Conservation (phyloP, 306 rosid species). For the Prunus kanzakura region DNA sequence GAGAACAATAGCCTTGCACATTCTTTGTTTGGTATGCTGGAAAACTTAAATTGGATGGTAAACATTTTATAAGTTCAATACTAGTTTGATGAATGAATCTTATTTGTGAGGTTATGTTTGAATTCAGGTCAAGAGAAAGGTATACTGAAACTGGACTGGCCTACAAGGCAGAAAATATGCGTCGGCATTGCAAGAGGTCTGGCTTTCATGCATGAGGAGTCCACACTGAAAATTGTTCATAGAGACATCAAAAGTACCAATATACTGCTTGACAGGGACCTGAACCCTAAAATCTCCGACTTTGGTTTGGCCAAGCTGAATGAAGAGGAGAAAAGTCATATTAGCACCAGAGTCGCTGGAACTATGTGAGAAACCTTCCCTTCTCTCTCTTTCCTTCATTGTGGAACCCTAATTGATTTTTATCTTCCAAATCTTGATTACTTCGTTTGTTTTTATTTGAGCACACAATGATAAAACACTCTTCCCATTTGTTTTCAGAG, state of each 20-base stretch:
- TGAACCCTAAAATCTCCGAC: conserved; percentile 66
- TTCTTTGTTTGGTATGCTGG: conserved; percentile 14
- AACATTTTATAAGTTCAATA: neutral
- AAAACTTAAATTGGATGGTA: neutral
- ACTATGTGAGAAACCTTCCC: neutral
- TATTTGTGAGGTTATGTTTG: neutral
- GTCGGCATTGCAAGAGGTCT: conserved; percentile 62
- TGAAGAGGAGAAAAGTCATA: conserved; percentile 56
- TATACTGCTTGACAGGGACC: conserved; percentile 46
- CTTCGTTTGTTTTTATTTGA: neutral
- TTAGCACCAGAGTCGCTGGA: conserved; percentile 38
- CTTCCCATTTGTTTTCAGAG: conserved; percentile 35
- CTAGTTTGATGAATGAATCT: neutral
- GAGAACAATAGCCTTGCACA: conserved; percentile 23
- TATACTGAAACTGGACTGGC: conserved; percentile 2
- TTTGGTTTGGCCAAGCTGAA: conserved; percentile 71
- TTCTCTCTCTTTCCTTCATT: neutral
- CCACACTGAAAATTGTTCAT: conserved; percentile 56
- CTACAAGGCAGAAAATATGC: conserved; percentile 53
- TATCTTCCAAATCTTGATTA: too few species aligned
- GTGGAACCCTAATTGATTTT: neutral
- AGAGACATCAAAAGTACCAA: conserved; percentile 62
- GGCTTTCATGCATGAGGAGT: conserved; percentile 63
- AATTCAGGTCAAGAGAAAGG: conserved; percentile 1
- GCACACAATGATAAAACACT: neutral